These are phyloP conservation scores for Botrytis aclada DNA, from an alignment of 2,329 filamentous ascomycete genomes.

Conservation along the genomic window DNA sequence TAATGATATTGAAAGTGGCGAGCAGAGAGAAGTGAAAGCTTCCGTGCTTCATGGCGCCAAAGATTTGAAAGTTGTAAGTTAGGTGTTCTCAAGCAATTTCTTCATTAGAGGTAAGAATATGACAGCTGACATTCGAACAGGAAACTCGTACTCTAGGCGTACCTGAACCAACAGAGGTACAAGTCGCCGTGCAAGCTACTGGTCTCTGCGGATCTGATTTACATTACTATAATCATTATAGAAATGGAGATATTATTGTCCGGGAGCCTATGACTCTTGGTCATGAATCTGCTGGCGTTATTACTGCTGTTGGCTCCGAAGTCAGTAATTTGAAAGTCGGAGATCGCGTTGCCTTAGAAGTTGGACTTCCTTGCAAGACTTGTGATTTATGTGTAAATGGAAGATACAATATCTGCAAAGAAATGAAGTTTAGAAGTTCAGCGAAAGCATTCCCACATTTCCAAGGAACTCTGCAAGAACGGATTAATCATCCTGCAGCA, in stretches of 20 bases:
- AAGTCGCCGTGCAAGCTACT: slow-evolving; percentile 84
- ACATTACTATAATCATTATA: slow-evolving; percentile 94
- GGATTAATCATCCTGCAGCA: slow-evolving; percentile 85
- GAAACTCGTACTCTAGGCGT: slow-evolving; percentile 32
- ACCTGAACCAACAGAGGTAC: slow-evolving; percentile 59
- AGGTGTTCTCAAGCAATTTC: neutral
- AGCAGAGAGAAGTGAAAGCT: slow-evolving; percentile 30
- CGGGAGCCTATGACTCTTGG: slow-evolving; percentile 83
- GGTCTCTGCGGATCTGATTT: slow-evolving; percentile 97
- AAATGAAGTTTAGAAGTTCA: slow-evolving; percentile 38
- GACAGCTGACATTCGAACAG: slow-evolving; percentile 26
- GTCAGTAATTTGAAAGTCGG: slow-evolving; percentile 75
- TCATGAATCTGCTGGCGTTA: slow-evolving; percentile 83
- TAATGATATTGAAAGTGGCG: slow-evolving; percentile 19
- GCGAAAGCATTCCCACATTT: slow-evolving; percentile 39
- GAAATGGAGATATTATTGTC: slow-evolving; percentile 95
- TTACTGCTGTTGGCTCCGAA: slow-evolving; percentile 76
- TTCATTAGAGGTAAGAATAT: neutral
- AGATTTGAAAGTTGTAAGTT: slow-evolving; percentile 37
- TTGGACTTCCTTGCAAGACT: slow-evolving; percentile 83
- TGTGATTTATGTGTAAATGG: slow-evolving; percentile 89
- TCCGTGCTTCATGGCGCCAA: slow-evolving; percentile 38
- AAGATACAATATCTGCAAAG: slow-evolving; percentile 91
- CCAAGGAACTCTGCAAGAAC: slow-evolving; percentile 38
- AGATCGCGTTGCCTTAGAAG: slow-evolving; percentile 90